Percentiles rank a stretch among this genome's conserved stretches.
phyloP scores from a whole-genome alignment of 1,284 basidiomycete species.

The Irpex lacteus region DNA sequence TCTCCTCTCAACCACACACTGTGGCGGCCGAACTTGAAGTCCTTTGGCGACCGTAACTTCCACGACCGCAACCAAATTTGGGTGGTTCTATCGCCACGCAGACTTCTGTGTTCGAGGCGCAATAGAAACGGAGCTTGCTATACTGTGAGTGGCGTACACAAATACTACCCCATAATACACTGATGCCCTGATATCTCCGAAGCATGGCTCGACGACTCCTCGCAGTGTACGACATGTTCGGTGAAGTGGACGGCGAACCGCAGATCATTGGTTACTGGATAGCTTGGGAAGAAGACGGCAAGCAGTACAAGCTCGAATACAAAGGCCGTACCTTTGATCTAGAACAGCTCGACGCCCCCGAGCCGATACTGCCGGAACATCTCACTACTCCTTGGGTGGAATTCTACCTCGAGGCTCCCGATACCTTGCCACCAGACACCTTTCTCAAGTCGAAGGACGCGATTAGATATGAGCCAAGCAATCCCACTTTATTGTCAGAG shows the following conservation, averaged over 20 bases:
- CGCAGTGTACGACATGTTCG: neutral
- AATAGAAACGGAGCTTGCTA: neutral
- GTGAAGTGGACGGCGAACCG: neutral
- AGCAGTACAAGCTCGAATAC: neutral
- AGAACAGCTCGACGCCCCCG: neutral
- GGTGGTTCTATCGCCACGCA: no score
- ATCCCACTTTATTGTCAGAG: neutral
- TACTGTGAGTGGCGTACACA: neutral
- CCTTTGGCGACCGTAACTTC: no score
- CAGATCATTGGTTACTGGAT: neutral
- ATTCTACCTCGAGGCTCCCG: neutral
- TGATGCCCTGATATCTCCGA: neutral
- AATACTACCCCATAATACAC: neutral
- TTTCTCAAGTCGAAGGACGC: neutral
- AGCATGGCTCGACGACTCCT: neutral
- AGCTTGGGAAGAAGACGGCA: neutral
- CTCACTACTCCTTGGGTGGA: neutral
- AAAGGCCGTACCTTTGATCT: neutral
- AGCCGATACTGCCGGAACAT: neutral
- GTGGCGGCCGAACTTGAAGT: no score
- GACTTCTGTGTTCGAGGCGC: no score
- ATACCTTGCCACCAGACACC: neutral
- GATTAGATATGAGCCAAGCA: neutral
- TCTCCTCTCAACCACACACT: no score
- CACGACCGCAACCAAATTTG: no score